A percentile compares a stretch with the other conserved stretches of the same genome.
These are phyloP conservation scores for Chloris gayana DNA, from an alignment of 176 grass and related monocot genomes.

Conservation along the genomic window DNA sequence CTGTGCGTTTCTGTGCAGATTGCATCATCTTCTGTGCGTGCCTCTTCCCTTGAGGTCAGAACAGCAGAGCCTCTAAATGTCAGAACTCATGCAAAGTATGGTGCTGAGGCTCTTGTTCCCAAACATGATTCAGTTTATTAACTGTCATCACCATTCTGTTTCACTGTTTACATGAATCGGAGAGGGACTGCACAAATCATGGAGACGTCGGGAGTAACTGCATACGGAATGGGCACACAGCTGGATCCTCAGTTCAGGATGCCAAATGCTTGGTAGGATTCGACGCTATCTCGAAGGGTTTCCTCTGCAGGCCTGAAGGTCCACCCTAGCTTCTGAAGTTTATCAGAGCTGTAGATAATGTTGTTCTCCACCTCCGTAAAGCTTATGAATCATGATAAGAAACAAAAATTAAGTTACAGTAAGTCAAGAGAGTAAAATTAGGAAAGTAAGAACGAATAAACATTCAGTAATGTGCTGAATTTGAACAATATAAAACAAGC, in stretches of 20 bases:
- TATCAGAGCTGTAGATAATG: constrained; percentile 8
- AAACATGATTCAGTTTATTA: background rate
- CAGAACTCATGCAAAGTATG: background rate
- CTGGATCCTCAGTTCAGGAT: constrained; percentile 32
- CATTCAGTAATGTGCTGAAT: background rate
- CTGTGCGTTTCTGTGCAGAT: background rate
- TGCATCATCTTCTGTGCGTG: no score
- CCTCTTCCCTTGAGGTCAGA: no score
- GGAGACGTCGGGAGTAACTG: background rate
- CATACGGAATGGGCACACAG: background rate
- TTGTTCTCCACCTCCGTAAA: constrained; percentile 39
- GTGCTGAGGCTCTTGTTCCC: background rate
- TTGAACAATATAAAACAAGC: background rate
- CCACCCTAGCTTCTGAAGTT: constrained; percentile 54
- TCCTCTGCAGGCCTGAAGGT: constrained; percentile 45
- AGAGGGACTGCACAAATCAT: background rate
- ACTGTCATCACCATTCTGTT: background rate
- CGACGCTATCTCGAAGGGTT: constrained; percentile 36
- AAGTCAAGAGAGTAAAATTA: background rate
- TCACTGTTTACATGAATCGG: background rate
- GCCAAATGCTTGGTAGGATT: constrained; percentile 46
- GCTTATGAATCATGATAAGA: constrained; percentile 21
- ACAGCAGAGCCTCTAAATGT: no score
- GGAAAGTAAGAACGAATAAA: background rate
- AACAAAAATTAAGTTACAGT: background rate